Evolutionary conservation across 495 filamentous ascomycete species (phyloP), one percentile per base, ranked within the genome.

Genomic region (Tuber aestivum): DNA sequence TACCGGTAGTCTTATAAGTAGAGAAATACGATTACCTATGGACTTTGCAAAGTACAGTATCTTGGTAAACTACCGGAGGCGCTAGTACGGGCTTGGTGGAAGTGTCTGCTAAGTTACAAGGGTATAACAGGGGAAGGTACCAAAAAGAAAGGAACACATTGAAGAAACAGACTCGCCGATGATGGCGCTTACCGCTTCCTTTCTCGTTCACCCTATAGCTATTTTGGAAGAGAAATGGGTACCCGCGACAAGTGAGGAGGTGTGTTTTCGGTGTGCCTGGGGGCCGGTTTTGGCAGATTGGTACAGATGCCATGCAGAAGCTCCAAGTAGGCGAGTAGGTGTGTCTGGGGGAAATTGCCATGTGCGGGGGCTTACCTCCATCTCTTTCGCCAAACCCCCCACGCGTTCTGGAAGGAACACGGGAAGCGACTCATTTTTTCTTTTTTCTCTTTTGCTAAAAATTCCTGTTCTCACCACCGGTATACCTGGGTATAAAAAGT

Each of bases 341-440:
- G 32, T 35, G 14, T n/a, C 32, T 65, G 56, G n/a, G 16, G 56
- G 56, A 65, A 65, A 65, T 65, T 65, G 56, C 56, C 27, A 35
- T 65, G 27, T 65, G 56, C 56, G 56, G 56, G 56, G 56, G 56
- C 27, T 65, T 65, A 35, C 27, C 56, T 65, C 27, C 56, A 27
- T 27, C 27, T 7, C 56, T 35, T 65, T 32, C 56, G 27, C 56
- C 56, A 35, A 65, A 18, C 27, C 56, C 56, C 56, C 56, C 56
- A 65, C 56, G 56, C 56, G 32, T 65, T 65, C 56, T 65, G 56
- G 56, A 65, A 65, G 56, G 56, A 56, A 65, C n/a, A 27, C 56
- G 56, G 56, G 56, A 35, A 20, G 56, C 14, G 27, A 35, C 32
- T 18, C 12, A 18, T 1, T 35, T 35, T 65, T 65, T 65, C 1